Evolutionary conservation across 805 yeast species (phyloP), one percentile per base, ranked within the genome.

Genomic region (Yamadazyma sp.): DNA sequence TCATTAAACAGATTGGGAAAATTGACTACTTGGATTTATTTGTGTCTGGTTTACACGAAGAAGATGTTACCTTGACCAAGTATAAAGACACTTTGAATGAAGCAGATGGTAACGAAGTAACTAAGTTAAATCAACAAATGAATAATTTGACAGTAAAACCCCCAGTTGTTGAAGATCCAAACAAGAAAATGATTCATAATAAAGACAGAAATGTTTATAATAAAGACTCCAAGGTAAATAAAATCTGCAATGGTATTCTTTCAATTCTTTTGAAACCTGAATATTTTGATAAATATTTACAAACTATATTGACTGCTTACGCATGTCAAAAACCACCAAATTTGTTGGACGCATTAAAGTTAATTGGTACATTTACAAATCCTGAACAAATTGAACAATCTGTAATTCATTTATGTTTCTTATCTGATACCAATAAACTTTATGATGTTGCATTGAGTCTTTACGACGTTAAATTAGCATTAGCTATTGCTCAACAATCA

Each of bases 271-370:
- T 69, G 22, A 61, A 61, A 26, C 73, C 80, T 4, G 62, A 67
- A 27, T 77, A 76, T 51, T 73, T 69, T 42, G 55, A 66, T 18
- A 74, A 71, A 44, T 86, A 84, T 49, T 56, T 83, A 36, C 94
- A 86, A 56, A 75, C 93, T 1, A 76, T 84, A 14, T 73, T 93
- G 38, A 91, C 98, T 3, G 95, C 96, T 0, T 86, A 82, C 53
- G 96, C 96, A 0, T 86, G 95, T 57, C 85, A 86, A 62, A 78
- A 73, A 26, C 98, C 98, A 2, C 88, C 97, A 11, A 85, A 84
- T 48, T 69, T 88, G 33, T 75, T 69, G 22, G 82, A 78, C 19
- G 98, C 98, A 0, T 67, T 93, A 37, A 53, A 52, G 17, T 60
- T 85, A 33, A 80, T 88, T 38, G 71, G 81, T 1, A 51, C 74